Conservation (phyloP, 192 early-diverging fungal genomes). For the Gaertneriomyces semiglobifer region DNA sequence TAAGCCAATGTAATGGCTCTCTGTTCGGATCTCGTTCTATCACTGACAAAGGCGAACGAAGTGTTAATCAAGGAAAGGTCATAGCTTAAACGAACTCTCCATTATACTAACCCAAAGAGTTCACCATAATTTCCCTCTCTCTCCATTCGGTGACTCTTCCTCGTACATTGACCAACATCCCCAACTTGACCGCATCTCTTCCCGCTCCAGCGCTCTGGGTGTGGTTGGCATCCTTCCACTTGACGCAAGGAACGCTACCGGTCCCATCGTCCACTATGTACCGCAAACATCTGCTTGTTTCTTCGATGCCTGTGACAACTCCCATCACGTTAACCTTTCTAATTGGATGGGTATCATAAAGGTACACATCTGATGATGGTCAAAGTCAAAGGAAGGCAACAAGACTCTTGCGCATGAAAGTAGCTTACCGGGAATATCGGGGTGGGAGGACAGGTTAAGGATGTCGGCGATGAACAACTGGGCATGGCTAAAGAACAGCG, state of each 20-base stretch:
- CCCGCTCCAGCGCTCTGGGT: no score
- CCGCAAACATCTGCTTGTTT: slow-evolving; percentile 7
- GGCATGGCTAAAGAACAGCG: slow-evolving; percentile 22
- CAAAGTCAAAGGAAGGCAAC: no score
- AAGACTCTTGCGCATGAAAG: not conserved
- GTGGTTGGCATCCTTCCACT: slow-evolving; percentile 4
- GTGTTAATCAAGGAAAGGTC: not conserved
- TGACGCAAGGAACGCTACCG: slow-evolving; percentile 15
- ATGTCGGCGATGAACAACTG: slow-evolving; percentile 18
- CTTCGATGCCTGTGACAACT: slow-evolving; percentile 23
- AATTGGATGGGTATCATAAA: slow-evolving; percentile 11
- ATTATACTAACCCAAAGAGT: slow-evolving; percentile 13
- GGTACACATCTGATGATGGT: slow-evolving; percentile 19
- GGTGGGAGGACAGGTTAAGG: slow-evolving; percentile 5
- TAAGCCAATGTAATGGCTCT: slow-evolving; percentile 24
- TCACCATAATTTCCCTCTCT: slow-evolving; percentile 16
- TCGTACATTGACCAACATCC: slow-evolving; percentile 17
- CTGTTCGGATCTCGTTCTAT: slow-evolving; percentile 24
- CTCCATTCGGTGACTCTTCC: slow-evolving; percentile 19
- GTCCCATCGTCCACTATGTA: slow-evolving; percentile 32
- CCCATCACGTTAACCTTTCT: slow-evolving; percentile 28
- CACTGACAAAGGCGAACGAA: not conserved
- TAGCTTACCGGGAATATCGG: slow-evolving; percentile 9
- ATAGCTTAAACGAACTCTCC: no score
- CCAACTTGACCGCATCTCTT: slow-evolving; percentile 15